Evolutionary conservation across 2,329 filamentous ascomycete genomes (phyloP), one percentile per base, ranked within the genome.

Genomic region (Aspergillus quadrilineatus): DNA sequence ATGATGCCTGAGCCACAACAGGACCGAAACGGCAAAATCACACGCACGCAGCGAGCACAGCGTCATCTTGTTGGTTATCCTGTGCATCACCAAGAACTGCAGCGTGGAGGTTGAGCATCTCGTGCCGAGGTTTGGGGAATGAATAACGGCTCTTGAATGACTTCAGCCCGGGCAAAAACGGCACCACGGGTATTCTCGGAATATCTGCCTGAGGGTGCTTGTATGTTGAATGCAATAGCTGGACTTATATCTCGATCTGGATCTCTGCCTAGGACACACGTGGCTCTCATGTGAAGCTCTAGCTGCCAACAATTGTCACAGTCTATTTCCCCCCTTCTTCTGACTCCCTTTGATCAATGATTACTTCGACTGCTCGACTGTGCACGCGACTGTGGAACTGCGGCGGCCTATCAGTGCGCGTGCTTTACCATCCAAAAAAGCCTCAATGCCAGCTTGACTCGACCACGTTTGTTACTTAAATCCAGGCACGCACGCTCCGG

Each of bases 371-470:
- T 39, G 36, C 36, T 39, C 36, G 12, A 39, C 17, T 43, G 41
- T 22, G 50, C 50, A 53, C 50, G 50, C 50, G 50, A 53, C 50
- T 53, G 50, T 53, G 50, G 50, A 53, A 53, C 50, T 53, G 4
- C 26, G 22, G 6, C 10, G 50, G 43, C 50, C 50, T 53, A 53
- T 53, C 43, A 47, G 17, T 46, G 50, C 26, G 12, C 30, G 1
- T 17, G 50, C 9, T 53, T 47, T 47, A 45, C 17, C 43, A 53
- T 53, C 43, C 17, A 37, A 52, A 53, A 53, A 53, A 53, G 50
- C 50, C 50, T 53, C 50, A 41, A 41, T 44, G 41, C 50, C 50
- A 47, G 50, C 50, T 53, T 46, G 43, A 53, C 50, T 53, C 43
- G 50, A 53, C 50, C 50, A 52, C 50, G 50, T 52, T 52, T 52